Base-by-base conservation (phyloP, 2,329 filamentous ascomycete genomes). In the Aspergillus amoenus region DNA sequence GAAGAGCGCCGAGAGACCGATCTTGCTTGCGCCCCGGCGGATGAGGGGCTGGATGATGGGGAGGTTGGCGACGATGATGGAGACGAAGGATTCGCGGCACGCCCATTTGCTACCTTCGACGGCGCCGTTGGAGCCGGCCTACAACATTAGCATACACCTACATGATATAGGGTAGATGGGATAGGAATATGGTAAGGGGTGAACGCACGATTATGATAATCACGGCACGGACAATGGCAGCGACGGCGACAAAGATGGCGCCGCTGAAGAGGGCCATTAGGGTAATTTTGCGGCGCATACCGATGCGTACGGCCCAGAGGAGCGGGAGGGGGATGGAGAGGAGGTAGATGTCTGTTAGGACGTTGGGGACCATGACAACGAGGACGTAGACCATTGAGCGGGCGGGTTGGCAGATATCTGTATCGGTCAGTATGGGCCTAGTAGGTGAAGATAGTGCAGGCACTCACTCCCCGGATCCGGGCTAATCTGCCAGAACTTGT, bases 241-340 rank as follows among this genome's bases (percentile, higher is more conserved):
- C 79, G 34, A 79, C 73, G 42, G 81, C 82, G 41, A 84, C 78
- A 59, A 85, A 84, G 17, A 78, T 61, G 15, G 80, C 82, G 8
- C 81, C 81, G 21, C 78, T 78, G 63, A 84, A 85, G 3, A 86
- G 72, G 2, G 80, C 62, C 24, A 82, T 73, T 0, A 85, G 70
- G 0, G 78, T 76, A 1, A 80, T 61, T 59, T 85, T 86, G 60
- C 79, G 80, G 9, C 71, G 66, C 1, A 76, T 66, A 6, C 70
- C 70, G 15, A 86, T 72, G 0, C 76, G 77, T 0, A 83, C 78
- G 17, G 71, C 73, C 80, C 79, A 84, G 3, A 86, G 70, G 68
- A 85, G 78, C 1, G 83, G 82, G 3, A 86, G 70, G 0, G 83
- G 82, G 22, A 86, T 84, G 18, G 77, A 77, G 54, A 86, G 78